Conservation (phyloP, 1,284 basidiomycete genomes). For the Gymnopus androsaceus region DNA sequence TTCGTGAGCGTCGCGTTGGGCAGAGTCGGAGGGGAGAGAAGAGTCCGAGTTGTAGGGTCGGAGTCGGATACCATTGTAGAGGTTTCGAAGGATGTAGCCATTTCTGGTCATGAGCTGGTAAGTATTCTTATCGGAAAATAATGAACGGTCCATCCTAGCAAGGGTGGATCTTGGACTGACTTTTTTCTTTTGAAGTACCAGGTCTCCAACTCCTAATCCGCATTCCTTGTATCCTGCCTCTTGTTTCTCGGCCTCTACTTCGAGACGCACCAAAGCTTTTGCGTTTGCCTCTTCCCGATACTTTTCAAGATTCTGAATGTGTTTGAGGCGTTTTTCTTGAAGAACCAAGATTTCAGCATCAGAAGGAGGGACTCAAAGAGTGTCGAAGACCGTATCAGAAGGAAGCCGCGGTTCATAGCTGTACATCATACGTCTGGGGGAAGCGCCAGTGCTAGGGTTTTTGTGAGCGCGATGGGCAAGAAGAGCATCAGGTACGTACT, state of each 20-base stretch:
- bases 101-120: conserved; percentile 7
- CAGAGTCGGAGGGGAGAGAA: conserved; percentile 5
- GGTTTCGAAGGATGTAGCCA: conserved; percentile 1
- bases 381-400: neutral
- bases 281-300: conserved; percentile 10
- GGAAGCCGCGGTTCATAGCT: conserved; percentile 10
- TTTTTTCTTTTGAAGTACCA: conserved; percentile 8
- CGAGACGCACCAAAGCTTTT: conserved; percentile 2
- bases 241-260: neutral
- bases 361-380: conserved; percentile 8
- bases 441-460: conserved; percentile 2
- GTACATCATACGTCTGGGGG: conserved; percentile 10
- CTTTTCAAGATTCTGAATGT: conserved; percentile 12
- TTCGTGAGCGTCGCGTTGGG: conserved; percentile 7
- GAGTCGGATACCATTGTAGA: conserved; percentile 9
- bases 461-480: conserved; percentile 14
- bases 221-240: conserved; percentile 7
- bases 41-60: neutral
- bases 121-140: conserved; percentile 7
- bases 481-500: conserved; percentile 14
- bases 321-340: neutral
- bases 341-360: conserved; percentile 9
- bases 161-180: conserved; percentile 12
- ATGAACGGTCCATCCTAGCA: conserved; percentile 18
- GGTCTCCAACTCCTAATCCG: conserved; percentile 10